Evolutionary conservation across 257 asterid genomes (phyloP).

Genomic region (Penstemon eatonii): DNA sequence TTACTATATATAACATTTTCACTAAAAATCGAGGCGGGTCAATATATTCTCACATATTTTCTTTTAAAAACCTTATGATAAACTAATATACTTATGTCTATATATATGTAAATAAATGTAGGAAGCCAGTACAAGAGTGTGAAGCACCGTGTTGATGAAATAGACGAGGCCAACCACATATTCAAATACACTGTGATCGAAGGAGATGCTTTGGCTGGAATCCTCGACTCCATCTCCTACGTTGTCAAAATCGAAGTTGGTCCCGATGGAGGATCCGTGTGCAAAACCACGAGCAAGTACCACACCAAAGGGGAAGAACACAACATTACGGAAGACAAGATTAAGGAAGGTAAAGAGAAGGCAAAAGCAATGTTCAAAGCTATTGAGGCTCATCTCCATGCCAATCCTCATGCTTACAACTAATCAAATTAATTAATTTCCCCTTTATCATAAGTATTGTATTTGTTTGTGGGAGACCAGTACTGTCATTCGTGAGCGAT

Average conservation of each 20-base stretch:
- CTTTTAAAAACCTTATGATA: too few species aligned
- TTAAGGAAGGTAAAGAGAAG: slow-evolving; percentile 38
- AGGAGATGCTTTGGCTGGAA: slow-evolving; percentile 43
- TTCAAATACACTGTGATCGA: slow-evolving; percentile 46
- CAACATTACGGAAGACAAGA: slow-evolving; percentile 32
- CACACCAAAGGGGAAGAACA: slow-evolving; percentile 37
- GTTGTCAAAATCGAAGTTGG: slow-evolving; percentile 34
- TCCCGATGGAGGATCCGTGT: slow-evolving; percentile 44
- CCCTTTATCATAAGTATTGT: too few species aligned
- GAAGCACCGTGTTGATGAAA: slow-evolving; percentile 41
- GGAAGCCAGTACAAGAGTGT: slow-evolving; percentile 43
- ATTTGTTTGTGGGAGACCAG: background rate
- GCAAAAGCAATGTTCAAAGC: slow-evolving; percentile 34
- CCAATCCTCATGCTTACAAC: slow-evolving; percentile 34
- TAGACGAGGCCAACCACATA: slow-evolving; percentile 37
- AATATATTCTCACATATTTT: too few species aligned
- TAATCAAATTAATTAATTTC: background rate
- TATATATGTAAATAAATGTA: background rate
- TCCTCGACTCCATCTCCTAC: slow-evolving; percentile 39
- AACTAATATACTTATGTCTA: too few species aligned
- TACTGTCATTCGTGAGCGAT: too few species aligned
- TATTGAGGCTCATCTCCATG: slow-evolving; percentile 41
- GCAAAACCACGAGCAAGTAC: slow-evolving; percentile 32
- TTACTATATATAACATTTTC: too few species aligned
- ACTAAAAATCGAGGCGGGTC: too few species aligned